Percentiles rank a stretch among this genome's conserved stretches.
Evolutionary conservation across 1,284 basidiomycete species (phyloP).

Genomic region (Singerocomus rubriflavus): DNA sequence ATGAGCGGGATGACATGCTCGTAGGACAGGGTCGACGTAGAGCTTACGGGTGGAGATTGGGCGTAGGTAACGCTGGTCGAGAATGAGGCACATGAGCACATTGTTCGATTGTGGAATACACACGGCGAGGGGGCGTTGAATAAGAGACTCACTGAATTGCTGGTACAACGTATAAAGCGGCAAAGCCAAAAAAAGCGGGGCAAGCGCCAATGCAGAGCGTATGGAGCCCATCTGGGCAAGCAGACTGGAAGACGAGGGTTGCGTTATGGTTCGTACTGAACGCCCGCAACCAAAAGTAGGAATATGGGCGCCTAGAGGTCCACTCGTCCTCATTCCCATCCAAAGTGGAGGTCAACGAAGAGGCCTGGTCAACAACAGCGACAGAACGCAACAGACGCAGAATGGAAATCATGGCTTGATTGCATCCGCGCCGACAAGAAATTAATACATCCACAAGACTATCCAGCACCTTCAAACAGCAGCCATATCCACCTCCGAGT

Average conservation of each 20-base stretch:
- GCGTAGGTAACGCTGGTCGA: conserved; percentile 38
- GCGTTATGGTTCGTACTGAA: conserved; percentile 1
- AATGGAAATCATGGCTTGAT: too few species aligned
- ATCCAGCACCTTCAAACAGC: neutral
- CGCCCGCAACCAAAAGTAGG: too few species aligned
- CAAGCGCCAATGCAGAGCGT: conserved; percentile 43
- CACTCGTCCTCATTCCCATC: too few species aligned
- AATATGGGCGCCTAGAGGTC: too few species aligned
- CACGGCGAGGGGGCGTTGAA: too few species aligned
- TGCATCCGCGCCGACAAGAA: too few species aligned
- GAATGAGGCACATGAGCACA: conserved; percentile 1
- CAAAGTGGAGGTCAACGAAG: too few species aligned
- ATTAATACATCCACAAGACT: too few species aligned
- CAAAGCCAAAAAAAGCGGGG: conserved; percentile 44
- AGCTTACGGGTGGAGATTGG: conserved; percentile 39
- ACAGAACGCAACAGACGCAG: too few species aligned
- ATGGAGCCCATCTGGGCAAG: conserved; percentile 19
- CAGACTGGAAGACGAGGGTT: neutral
- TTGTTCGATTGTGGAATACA: too few species aligned
- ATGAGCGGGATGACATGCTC: neutral
- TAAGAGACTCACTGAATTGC: conserved; percentile 42
- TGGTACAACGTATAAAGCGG: conserved; percentile 42
- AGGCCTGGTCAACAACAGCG: too few species aligned
- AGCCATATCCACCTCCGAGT: conserved; percentile 18
- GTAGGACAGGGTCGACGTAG: neutral